These are phyloP conservation scores for Pythium angustatum DNA, from an alignment of 352 stramenopile genomes.

Conservation along the genomic window DNA sequence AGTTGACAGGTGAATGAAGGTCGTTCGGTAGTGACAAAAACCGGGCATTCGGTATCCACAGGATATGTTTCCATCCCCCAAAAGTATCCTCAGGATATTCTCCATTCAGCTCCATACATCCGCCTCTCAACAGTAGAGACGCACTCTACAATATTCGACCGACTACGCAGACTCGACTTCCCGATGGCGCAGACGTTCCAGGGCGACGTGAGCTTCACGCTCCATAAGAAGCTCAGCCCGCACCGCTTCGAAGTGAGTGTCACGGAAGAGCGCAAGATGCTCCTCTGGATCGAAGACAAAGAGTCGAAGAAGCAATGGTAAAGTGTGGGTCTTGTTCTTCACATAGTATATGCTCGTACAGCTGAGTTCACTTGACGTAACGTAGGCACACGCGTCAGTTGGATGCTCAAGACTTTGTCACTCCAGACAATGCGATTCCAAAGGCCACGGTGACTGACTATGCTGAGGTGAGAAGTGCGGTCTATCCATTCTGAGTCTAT, in stretches of 20 bases:
- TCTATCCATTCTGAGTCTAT: too few relatives aligned
- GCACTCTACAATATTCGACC: too few relatives aligned
- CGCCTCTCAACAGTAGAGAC: not conserved
- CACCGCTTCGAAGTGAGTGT: slow-evolving; percentile 9
- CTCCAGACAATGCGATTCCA: slow-evolving; percentile 16
- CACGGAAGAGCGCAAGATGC: slow-evolving; percentile 7
- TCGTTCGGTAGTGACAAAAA: too few relatives aligned
- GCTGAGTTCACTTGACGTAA: not conserved
- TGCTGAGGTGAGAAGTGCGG: slow-evolving; percentile 3
- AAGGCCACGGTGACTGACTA: slow-evolving; percentile 13
- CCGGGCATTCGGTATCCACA: too few relatives aligned
- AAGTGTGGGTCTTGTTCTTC: too few relatives aligned
- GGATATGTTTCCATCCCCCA: too few relatives aligned
- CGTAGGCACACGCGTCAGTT: slow-evolving; percentile 2
- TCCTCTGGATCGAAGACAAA: slow-evolving; percentile 13
- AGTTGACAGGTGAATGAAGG: too few relatives aligned
- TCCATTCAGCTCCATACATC: too few relatives aligned
- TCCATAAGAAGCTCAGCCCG: not conserved
- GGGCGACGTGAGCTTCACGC: not conserved
- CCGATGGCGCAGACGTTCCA: slow-evolving; percentile 3
- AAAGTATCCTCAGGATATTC: too few relatives aligned
- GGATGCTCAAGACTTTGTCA: slow-evolving; percentile 11
- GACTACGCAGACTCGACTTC: too few relatives aligned
- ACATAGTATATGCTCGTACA: too few relatives aligned
- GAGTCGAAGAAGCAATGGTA: slow-evolving; percentile 11